phyloP scores from a whole-genome alignment of 208 protist species.

The Novymonas esmeraldas region DNA sequence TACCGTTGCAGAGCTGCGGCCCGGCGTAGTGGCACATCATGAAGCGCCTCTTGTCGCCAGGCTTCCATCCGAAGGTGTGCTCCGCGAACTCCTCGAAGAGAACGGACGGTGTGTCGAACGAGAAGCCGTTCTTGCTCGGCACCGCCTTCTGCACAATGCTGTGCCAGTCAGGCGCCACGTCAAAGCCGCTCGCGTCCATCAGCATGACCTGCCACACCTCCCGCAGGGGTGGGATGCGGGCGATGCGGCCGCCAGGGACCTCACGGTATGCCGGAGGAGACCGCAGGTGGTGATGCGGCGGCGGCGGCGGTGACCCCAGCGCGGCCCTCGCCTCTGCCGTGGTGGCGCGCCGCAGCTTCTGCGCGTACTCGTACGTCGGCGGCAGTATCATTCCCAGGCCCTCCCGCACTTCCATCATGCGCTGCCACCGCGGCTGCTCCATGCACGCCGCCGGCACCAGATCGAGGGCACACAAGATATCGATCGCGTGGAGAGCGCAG shows the following conservation, averaged over 20 bases:
- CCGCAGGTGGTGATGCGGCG: slow-evolving; percentile 24
- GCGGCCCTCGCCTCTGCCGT: background rate
- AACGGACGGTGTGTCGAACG: background rate
- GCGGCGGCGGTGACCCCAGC: slow-evolving; percentile 11
- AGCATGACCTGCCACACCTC: slow-evolving; percentile 68
- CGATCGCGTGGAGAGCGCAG: slow-evolving; percentile 57
- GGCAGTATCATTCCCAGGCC: slow-evolving; percentile 53
- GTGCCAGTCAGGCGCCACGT: slow-evolving; percentile 35
- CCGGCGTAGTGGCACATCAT: slow-evolving; percentile 60
- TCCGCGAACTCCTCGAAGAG: slow-evolving; percentile 37
- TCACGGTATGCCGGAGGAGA: slow-evolving; percentile 72
- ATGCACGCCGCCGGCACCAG: slow-evolving; percentile 37
- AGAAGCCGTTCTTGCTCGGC: background rate
- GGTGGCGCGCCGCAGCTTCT: background rate
- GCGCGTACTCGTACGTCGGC: slow-evolving; percentile 17
- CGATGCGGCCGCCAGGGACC: background rate
- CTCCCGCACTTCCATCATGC: slow-evolving; percentile 48
- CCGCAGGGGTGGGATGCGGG: slow-evolving; percentile 34
- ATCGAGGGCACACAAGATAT: slow-evolving; percentile 65
- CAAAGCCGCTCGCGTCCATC: slow-evolving; percentile 52
- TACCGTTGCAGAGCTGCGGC: slow-evolving; percentile 35
- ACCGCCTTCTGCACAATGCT: background rate
- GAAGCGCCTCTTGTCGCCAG: background rate
- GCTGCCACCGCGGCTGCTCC: slow-evolving; percentile 35
- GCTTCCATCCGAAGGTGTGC: slow-evolving; percentile 5